These are phyloP conservation scores for Linum tenue DNA, from an alignment of 345 rosid genomes.

Conservation along the genomic window DNA sequence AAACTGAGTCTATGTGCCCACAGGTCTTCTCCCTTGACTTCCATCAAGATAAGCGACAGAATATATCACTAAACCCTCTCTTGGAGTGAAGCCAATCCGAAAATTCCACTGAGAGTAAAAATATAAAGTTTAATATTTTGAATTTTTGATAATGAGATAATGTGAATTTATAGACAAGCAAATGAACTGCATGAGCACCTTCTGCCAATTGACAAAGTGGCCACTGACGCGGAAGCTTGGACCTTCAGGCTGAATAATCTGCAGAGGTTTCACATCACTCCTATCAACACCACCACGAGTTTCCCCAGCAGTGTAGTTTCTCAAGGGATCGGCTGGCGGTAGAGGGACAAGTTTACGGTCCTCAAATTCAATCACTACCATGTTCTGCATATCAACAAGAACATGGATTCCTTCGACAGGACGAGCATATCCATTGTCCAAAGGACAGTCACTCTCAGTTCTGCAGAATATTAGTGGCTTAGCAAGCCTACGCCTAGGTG, in stretches of 20 bases:
- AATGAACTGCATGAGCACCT: conserved; percentile 30
- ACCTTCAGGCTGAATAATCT: conserved; percentile 84
- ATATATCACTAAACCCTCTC: conserved; percentile 80
- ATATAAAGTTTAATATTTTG: conserved; percentile 10
- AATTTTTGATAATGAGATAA: conserved; percentile 1
- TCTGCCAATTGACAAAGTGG: conserved; percentile 81
- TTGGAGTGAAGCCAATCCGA: conserved; percentile 87
- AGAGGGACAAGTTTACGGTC: conserved; percentile 82
- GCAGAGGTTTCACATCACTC: conserved; percentile 85
- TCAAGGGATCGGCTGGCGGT: conserved; percentile 85
- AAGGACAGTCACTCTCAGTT: conserved; percentile 86
- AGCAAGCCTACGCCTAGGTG: conserved; percentile 78
- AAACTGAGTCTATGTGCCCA: conserved; percentile 86
- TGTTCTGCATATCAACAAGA: conserved; percentile 86
- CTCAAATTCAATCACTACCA: conserved; percentile 79
- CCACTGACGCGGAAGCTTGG: conserved; percentile 86
- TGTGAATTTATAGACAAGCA: conserved; percentile 1
- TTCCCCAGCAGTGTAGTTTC: conserved; percentile 86
- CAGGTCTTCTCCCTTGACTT: conserved; percentile 79
- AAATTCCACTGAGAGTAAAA: conserved; percentile 71
- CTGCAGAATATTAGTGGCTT: conserved; percentile 88
- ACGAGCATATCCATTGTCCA: conserved; percentile 97
- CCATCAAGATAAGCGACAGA: conserved; percentile 91
- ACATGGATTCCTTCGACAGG: conserved; percentile 86
- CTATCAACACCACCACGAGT: conserved; percentile 86